Conservation (phyloP, 768 basidiomycete species). For the Auricularia heimuer region DNA sequence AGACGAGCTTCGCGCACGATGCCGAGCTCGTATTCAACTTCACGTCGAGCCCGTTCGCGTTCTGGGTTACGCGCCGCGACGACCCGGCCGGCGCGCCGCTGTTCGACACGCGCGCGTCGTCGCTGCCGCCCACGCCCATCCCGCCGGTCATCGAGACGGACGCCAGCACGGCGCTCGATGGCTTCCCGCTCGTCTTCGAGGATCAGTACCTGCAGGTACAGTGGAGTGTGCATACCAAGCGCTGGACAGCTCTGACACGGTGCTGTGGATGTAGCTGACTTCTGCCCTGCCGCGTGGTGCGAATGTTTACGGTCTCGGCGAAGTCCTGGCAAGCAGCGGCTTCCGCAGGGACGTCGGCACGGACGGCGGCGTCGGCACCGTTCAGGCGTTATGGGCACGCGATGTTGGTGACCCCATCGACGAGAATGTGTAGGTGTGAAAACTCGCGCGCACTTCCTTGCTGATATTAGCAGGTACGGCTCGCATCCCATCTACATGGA, state of each 20-base stretch:
- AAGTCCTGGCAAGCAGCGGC: slow-evolving; percentile 59
- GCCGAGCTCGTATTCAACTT: slow-evolving; percentile 68
- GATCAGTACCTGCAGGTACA: slow-evolving; percentile 66
- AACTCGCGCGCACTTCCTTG: neutral
- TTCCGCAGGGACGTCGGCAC: slow-evolving; percentile 52
- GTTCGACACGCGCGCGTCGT: slow-evolving; percentile 60
- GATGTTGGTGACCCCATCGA: slow-evolving; percentile 55
- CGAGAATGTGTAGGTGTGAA: slow-evolving; percentile 45
- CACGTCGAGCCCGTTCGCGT: slow-evolving; percentile 55
- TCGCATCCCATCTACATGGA: slow-evolving; percentile 64
- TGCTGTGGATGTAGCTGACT: slow-evolving; percentile 32
- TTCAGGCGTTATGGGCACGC: slow-evolving; percentile 61
- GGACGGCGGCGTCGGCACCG: slow-evolving; percentile 39
- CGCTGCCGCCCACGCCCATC: slow-evolving; percentile 51
- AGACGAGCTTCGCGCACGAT: slow-evolving; percentile 23
- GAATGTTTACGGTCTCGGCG: slow-evolving; percentile 73
- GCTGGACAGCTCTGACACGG: neutral
- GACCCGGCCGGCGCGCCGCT: slow-evolving; percentile 43
- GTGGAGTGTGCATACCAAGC: no score
- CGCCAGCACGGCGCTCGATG: slow-evolving; percentile 46
- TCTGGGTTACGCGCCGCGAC: slow-evolving; percentile 68
- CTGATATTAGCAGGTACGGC: slow-evolving; percentile 45
- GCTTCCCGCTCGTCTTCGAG: slow-evolving; percentile 66
- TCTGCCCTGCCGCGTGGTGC: slow-evolving; percentile 55
- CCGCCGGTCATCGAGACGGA: slow-evolving; percentile 42